These are phyloP conservation scores for Candida montana DNA, from an alignment of 805 yeast genomes.

Conservation along the genomic window DNA sequence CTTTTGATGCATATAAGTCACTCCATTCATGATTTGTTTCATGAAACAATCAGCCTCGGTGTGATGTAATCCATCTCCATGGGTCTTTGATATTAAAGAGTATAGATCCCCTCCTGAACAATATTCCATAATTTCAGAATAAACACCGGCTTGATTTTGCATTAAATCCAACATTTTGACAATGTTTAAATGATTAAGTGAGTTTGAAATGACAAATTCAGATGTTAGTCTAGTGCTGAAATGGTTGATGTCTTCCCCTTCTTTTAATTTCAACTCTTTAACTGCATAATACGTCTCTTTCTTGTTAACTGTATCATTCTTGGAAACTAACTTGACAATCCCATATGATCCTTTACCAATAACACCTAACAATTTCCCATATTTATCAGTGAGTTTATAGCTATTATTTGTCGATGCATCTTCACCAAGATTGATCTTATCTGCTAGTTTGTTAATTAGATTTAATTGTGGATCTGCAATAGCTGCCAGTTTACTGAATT, in stretches of 20 bases:
- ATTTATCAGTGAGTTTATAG: constrained; percentile 37
- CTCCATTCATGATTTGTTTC: constrained; percentile 79
- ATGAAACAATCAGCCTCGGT: constrained; percentile 83
- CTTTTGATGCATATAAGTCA: constrained; percentile 79
- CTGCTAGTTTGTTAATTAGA: constrained; percentile 42
- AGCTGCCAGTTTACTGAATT: constrained; percentile 29
- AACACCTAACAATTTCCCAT: constrained; percentile 47
- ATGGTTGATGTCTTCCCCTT: constrained; percentile 94
- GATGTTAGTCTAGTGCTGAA: constrained; percentile 88
- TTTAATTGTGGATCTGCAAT: constrained; percentile 46
- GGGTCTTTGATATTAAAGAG: constrained; percentile 46
- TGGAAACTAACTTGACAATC: constrained; percentile 91
- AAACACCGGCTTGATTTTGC: constrained; percentile 66
- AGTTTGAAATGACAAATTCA: constrained; percentile 83
- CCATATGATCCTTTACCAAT: constrained; percentile 98
- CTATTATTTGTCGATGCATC: constrained; percentile 21
- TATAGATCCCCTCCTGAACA: constrained; percentile 84
- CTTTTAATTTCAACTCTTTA: constrained; percentile 95
- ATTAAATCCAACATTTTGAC: constrained; percentile 75
- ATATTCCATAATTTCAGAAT: constrained; percentile 92
- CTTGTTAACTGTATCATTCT: constrained; percentile 70
- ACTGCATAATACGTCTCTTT: constrained; percentile 86
- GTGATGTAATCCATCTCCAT: constrained; percentile 48
- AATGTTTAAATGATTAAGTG: constrained; percentile 69
- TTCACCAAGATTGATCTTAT: constrained; percentile 37